A percentile compares a stretch with the other conserved stretches of the same genome.
phyloP scores from a whole-genome alignment of 2,329 filamentous ascomycete genomes.

The Penicillium sp. region DNA sequence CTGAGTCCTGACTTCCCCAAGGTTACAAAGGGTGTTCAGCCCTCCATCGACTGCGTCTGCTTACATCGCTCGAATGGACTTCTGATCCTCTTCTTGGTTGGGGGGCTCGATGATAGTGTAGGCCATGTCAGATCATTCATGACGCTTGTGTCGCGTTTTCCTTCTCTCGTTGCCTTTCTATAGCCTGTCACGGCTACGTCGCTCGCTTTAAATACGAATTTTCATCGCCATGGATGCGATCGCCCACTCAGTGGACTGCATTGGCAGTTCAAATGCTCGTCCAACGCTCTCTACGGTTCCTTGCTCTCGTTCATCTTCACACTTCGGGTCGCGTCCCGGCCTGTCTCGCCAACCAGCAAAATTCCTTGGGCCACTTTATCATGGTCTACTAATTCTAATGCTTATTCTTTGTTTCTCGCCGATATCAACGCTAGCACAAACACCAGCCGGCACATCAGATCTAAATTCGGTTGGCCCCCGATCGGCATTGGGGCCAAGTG shows the following conservation, averaged over 20 bases:
- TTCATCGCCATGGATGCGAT: constrained; percentile 18
- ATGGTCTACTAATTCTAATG: constrained; percentile 34
- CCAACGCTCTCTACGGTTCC: constrained; percentile 11
- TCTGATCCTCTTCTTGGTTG: background rate
- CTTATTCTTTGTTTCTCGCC: constrained; percentile 27
- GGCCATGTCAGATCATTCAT: constrained; percentile 21
- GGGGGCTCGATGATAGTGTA: constrained; percentile 1
- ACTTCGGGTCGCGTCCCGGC: constrained; percentile 15
- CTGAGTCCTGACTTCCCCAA: constrained; percentile 1
- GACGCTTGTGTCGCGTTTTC: constrained; percentile 14
- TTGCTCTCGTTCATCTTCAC: constrained; percentile 11
- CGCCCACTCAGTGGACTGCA: constrained; percentile 8
- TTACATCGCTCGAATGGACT: background rate
- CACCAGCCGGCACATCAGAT: constrained; percentile 13
- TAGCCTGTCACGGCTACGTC: constrained; percentile 20
- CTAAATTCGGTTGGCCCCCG: constrained; percentile 9
- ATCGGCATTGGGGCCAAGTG: constrained; percentile 25
- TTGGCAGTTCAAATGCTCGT: constrained; percentile 12
- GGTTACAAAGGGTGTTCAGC: constrained; percentile 4
- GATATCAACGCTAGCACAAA: constrained; percentile 21
- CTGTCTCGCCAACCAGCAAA: constrained; percentile 3
- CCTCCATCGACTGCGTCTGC: background rate
- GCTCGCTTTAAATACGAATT: constrained; percentile 18
- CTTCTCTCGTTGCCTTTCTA: constrained; percentile 13
- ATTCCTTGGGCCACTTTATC: constrained; percentile 14